Conservation (phyloP, 805 yeast species). For the Brettanomyces nanus region DNA sequence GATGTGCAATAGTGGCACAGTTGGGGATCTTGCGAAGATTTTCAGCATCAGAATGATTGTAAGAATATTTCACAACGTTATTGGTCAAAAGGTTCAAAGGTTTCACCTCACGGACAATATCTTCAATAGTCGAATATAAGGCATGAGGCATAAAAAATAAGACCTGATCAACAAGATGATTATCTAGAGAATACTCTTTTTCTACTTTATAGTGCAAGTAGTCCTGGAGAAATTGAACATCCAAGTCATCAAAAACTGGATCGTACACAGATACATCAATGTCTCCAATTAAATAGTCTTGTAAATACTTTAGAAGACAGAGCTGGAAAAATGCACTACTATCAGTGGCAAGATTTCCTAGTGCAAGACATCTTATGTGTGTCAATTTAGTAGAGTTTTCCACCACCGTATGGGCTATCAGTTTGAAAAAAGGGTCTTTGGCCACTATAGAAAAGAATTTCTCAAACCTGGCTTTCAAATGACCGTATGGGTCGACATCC, state of each 20-base stretch:
- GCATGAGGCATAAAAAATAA: slow-evolving; percentile 28
- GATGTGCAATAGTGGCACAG: slow-evolving; percentile 19
- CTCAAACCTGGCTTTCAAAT: background rate
- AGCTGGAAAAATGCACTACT: slow-evolving; percentile 22
- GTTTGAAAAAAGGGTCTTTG: background rate
- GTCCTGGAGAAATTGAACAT: slow-evolving; percentile 12
- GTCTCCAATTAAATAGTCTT: background rate
- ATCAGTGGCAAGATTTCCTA: slow-evolving; percentile 21
- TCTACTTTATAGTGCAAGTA: slow-evolving; percentile 11
- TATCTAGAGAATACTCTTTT: slow-evolving; percentile 4
- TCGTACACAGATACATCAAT: slow-evolving; percentile 21
- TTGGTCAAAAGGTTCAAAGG: slow-evolving; percentile 25
- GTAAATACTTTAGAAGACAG: slow-evolving; percentile 15
- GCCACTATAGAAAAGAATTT: background rate
- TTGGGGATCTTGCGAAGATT: slow-evolving; percentile 21
- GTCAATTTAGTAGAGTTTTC: no score
- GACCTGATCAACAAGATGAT: background rate
- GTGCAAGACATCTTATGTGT: slow-evolving; percentile 22
- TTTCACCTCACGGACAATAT: slow-evolving; percentile 10
- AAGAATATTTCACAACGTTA: slow-evolving; percentile 22
- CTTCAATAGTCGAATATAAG: slow-evolving; percentile 24
- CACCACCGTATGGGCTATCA: no score
- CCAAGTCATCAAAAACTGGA: slow-evolving; percentile 22
- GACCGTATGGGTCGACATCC: background rate
- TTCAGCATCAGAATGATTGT: slow-evolving; percentile 20